Evolutionary conservation across 495 filamentous ascomycete species (phyloP).

Genomic region (Aspergillus egyptiacus): DNA sequence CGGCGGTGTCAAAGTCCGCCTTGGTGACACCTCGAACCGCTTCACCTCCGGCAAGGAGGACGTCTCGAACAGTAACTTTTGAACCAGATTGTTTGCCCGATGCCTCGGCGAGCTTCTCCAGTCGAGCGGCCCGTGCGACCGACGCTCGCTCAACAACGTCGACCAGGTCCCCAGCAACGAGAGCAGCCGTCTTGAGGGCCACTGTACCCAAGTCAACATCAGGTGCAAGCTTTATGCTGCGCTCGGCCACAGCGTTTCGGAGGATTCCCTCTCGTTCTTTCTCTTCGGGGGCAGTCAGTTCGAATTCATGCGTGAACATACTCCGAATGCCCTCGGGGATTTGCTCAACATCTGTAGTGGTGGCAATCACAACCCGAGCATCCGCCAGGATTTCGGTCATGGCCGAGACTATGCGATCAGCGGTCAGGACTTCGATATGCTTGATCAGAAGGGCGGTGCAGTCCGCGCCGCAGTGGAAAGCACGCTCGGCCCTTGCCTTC

Average conservation of each 20-base stretch:
- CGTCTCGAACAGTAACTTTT: slow-evolving; percentile 64
- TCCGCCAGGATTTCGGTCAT: slow-evolving; percentile 72
- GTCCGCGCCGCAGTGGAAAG: slow-evolving; percentile 78
- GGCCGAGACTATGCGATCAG: slow-evolving; percentile 78
- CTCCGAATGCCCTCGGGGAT: slow-evolving; percentile 82
- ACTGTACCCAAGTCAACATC: slow-evolving; percentile 79
- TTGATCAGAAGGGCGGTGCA: slow-evolving; percentile 76
- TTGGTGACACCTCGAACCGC: slow-evolving; percentile 72
- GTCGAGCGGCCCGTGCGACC: slow-evolving; percentile 63
- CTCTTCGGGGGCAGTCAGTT: slow-evolving; percentile 89
- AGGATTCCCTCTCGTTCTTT: slow-evolving; percentile 85
- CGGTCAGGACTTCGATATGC: slow-evolving; percentile 85
- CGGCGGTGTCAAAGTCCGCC: slow-evolving; percentile 80
- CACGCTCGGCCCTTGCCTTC: slow-evolving; percentile 79
- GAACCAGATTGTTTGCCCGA: slow-evolving; percentile 32
- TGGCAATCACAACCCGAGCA: slow-evolving; percentile 77
- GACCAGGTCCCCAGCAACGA: slow-evolving; percentile 88
- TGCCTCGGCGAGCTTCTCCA: slow-evolving; percentile 59
- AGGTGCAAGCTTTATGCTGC: slow-evolving; percentile 62
- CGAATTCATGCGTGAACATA: slow-evolving; percentile 92
- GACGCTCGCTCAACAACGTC: slow-evolving; percentile 90
- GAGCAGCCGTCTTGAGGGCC: slow-evolving; percentile 89
- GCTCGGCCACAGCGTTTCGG: slow-evolving; percentile 65
- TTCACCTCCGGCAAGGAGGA: slow-evolving; percentile 84
- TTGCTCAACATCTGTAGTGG: slow-evolving; percentile 91